These are phyloP conservation scores for Puccinia polysora DNA, from an alignment of 1,284 basidiomycete species.

Conservation along the genomic window DNA sequence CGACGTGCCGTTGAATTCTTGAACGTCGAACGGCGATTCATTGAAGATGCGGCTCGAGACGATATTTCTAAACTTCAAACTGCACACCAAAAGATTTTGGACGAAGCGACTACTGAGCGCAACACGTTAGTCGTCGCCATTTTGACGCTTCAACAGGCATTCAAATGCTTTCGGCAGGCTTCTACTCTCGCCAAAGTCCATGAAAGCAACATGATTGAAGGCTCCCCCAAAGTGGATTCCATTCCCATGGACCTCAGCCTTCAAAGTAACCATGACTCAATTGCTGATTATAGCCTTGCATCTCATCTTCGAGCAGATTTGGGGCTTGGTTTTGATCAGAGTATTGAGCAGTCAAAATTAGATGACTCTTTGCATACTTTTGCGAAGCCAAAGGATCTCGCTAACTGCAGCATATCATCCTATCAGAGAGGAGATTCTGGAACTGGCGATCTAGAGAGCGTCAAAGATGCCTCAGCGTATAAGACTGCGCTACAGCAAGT, in stretches of 20 bases:
- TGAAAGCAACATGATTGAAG: no score
- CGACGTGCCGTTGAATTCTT: constrained; percentile 16
- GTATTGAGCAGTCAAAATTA: no score
- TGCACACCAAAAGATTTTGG: background rate
- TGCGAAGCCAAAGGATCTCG: background rate
- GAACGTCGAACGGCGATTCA: constrained; percentile 1
- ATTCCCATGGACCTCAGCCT: no score
- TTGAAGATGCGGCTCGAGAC: background rate
- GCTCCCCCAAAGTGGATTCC: no score
- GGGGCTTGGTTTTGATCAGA: no score
- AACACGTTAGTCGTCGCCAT: constrained; percentile 6
- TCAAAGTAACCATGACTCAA: no score
- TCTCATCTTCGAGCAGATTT: no score
- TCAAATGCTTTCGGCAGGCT: background rate
- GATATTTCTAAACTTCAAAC: background rate
- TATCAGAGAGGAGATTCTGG: constrained; percentile 1
- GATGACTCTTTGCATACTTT: no score
- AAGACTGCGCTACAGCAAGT: constrained; percentile 1
- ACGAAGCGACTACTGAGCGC: constrained; percentile 5
- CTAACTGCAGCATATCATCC: constrained; percentile 1
- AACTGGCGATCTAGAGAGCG: background rate
- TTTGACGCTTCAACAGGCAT: background rate
- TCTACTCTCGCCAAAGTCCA: background rate
- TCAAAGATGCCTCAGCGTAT: background rate
- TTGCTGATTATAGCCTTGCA: no score